Percentiles rank a stretch among this genome's conserved stretches.
phyloP scores from a whole-genome alignment of 371 early-diverging fungal genomes.

The Apophysomyces ossiformis region DNA sequence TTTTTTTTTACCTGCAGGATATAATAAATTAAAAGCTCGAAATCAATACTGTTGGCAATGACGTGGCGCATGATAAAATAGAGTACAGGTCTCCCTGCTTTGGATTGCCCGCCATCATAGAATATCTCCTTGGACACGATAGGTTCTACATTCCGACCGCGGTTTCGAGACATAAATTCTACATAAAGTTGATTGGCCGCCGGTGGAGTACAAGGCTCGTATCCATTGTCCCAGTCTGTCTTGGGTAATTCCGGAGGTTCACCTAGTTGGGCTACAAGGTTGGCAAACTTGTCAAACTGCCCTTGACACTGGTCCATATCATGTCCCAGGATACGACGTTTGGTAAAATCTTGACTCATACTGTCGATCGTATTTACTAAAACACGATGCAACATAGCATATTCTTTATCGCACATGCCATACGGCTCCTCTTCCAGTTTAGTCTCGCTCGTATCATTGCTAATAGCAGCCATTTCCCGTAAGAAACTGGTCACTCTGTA shows the following conservation, averaged over 20 bases:
- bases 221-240: slow-evolving; percentile 50
- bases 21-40: slow-evolving; percentile 79
- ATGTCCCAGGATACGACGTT: slow-evolving; percentile 40
- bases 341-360: slow-evolving; percentile 66
- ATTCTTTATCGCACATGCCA: slow-evolving; percentile 65
- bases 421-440: slow-evolving; percentile 19
- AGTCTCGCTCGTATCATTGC: slow-evolving; percentile 14
- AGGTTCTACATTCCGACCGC: slow-evolving; percentile 66
- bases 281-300: slow-evolving; percentile 76
- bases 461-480: slow-evolving; percentile 57
- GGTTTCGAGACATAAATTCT: slow-evolving; percentile 83
- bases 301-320: slow-evolving; percentile 49
- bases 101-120: slow-evolving; percentile 83
- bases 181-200: slow-evolving; percentile 67
- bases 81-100: slow-evolving; percentile 78
- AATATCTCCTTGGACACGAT: slow-evolving; percentile 72
- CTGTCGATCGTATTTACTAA: slow-evolving; percentile 75
- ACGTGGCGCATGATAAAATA: slow-evolving; percentile 85
- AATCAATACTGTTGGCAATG: slow-evolving; percentile 77
- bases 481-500: slow-evolving; percentile 67
- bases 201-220: slow-evolving; percentile 51
- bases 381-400: slow-evolving; percentile 67
- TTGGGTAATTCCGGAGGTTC: slow-evolving; percentile 60
- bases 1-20: slow-evolving; percentile 63
- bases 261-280: slow-evolving; percentile 84